Conservation (phyloP, 1,284 basidiomycete genomes). For the Apiotrichum gracile region DNA sequence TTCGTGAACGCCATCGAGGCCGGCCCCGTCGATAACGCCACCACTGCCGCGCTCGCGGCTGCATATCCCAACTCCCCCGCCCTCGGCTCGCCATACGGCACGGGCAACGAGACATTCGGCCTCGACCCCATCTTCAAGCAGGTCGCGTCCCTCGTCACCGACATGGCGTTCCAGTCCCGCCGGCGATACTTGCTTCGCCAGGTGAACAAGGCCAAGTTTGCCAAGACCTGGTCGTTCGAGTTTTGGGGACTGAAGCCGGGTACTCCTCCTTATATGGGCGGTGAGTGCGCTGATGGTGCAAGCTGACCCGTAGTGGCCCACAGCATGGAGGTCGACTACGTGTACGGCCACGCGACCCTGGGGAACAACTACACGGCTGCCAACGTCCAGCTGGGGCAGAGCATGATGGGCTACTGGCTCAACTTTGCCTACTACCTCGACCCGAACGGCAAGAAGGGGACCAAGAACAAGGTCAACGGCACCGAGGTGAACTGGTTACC, state of each 20-base stretch:
- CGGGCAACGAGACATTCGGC: conserved; percentile 40
- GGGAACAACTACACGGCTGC: conserved; percentile 20
- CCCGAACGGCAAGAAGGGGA: conserved; percentile 27
- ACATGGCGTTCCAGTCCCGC: conserved; percentile 27
- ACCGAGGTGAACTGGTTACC: conserved; percentile 22
- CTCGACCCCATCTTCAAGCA: conserved; percentile 20
- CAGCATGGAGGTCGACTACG: conserved; percentile 25
- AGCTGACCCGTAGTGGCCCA: conserved; percentile 18
- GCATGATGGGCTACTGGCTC: conserved; percentile 41
- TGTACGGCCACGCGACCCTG: conserved; percentile 18
- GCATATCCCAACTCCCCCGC: conserved; percentile 27
- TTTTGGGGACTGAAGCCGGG: conserved; percentile 22
- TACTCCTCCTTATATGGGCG: conserved; percentile 12
- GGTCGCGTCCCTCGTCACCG: conserved; percentile 25
- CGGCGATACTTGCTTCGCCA: conserved; percentile 29
- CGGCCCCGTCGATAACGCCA: conserved; percentile 7
- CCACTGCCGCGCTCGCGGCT: conserved; percentile 14
- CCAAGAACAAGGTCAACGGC: not conserved
- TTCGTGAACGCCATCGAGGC: conserved; percentile 6
- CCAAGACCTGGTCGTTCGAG: conserved; percentile 33
- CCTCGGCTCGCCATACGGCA: conserved; percentile 30
- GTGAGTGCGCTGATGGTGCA: conserved; percentile 14
- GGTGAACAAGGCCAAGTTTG: conserved; percentile 19
- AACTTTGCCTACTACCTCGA: conserved; percentile 41
- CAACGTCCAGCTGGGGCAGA: conserved; percentile 19